Conservation (phyloP, 176 grass and related monocot species). For the Avena insularis region DNA sequence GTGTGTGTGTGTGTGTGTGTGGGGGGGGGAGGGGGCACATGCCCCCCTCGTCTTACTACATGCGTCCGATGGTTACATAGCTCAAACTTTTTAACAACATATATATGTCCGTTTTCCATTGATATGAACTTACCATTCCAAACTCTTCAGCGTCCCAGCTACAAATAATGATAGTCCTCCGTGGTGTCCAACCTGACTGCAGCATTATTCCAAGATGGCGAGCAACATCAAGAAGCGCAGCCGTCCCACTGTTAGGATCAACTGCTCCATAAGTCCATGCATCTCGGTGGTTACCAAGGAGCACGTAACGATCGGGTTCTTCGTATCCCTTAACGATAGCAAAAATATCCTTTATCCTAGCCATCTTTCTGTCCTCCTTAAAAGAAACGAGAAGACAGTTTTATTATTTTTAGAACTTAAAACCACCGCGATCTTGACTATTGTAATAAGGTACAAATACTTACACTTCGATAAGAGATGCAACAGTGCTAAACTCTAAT, state of each 20-base stretch:
- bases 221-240: slow-evolving; percentile 84
- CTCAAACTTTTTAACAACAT: not conserved
- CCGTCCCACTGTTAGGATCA: slow-evolving; percentile 93
- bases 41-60: slow-evolving; percentile 1
- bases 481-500: slow-evolving; percentile 15
- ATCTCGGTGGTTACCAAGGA: slow-evolving; percentile 98
- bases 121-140: slow-evolving; percentile 82
- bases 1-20: no score
- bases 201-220: slow-evolving; percentile 78
- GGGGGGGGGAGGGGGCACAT: not conserved
- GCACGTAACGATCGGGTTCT: slow-evolving; percentile 89
- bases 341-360: slow-evolving; percentile 72
- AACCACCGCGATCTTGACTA: slow-evolving; percentile 22
- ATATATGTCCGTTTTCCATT: slow-evolving; percentile 11
- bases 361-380: slow-evolving; percentile 81
- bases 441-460: not conserved
- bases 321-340: slow-evolving; percentile 66
- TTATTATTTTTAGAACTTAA: slow-evolving; percentile 4
- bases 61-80: not conserved
- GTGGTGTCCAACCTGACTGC: slow-evolving; percentile 81
- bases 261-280: slow-evolving; percentile 98
- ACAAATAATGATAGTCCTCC: slow-evolving; percentile 87
- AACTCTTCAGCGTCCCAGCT: slow-evolving; percentile 99
- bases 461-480: not conserved
- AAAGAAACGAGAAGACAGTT: slow-evolving; percentile 42